Base-by-base conservation (phyloP, 495 filamentous ascomycete genomes). In the Echria macrotheca region DNA sequence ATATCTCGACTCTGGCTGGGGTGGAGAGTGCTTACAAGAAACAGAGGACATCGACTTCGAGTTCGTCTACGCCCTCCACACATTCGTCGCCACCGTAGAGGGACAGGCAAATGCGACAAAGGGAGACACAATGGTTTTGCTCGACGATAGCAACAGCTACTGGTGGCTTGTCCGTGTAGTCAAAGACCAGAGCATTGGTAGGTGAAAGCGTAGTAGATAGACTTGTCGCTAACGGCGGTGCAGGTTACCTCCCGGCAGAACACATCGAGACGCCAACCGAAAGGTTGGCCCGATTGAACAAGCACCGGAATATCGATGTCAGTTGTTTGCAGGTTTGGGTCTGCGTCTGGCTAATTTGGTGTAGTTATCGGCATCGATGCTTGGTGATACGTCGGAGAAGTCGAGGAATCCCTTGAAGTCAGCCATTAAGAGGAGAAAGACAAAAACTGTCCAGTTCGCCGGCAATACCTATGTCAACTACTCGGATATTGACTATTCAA, bases 71-170 rank as follows among this genome's bases (percentile, higher is more conserved):
- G 93, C 93, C 40, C 74, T 99, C 50, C 93, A 96, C 67, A 97
- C 90, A 21, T 99, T 99, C 61, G 87, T 93, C 45, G 93, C 93
- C 26, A 97, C 91, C 1, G 93, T 97, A 43, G 94, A 99, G 69
- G 93, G 93, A 5, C 93, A 99, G 68, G 93, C 93, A 49, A 97
- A 97, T 73, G 93, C 93, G 38, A 89, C 87, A 8, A 99, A 99
- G 72, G 93, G 93, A 25, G 93, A 99, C 60, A 96, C 91, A 12
- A 99, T 99, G 93, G 90, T 96, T n/a, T 80, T 99, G 32, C 78
- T 99, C n/a, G 93, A 97, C 64, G 93, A 99, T 59, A 96, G 89
- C 65, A 99, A 99, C 71, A 96, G 90, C 66, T 99, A 99, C 64
- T 99, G 93, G 93, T 99, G 93, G 93, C 80, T 99, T 31, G 93